Evolutionary conservation across 352 stramenopile genomes (phyloP).

Genomic region (Globisporangium abappressorium): DNA sequence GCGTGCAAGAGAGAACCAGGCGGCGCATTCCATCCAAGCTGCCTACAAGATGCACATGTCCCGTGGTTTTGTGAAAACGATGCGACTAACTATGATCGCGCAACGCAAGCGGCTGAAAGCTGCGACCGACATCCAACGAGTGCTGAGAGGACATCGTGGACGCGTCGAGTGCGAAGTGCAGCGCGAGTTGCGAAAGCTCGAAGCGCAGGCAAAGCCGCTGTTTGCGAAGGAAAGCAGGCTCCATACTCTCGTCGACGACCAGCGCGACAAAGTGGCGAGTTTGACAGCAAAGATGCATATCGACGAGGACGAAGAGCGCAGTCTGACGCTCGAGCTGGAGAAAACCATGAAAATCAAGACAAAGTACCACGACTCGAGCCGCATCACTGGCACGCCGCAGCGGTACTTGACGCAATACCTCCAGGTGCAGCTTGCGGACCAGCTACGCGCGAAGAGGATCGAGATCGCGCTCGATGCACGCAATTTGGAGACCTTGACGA

Average conservation of each 20-base stretch:
- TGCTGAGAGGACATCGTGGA: slow-evolving; percentile 80
- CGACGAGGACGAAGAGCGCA: slow-evolving; percentile 54
- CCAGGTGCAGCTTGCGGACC: slow-evolving; percentile 86
- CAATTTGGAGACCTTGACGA: slow-evolving; percentile 54
- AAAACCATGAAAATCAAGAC: slow-evolving; percentile 85
- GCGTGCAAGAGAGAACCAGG: slow-evolving; percentile 49
- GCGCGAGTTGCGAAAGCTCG: slow-evolving; percentile 68
- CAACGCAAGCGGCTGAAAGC: slow-evolving; percentile 41
- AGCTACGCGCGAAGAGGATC: slow-evolving; percentile 70
- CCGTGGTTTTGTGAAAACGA: slow-evolving; percentile 57
- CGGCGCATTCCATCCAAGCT: slow-evolving; percentile 54
- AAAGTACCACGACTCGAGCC: slow-evolving; percentile 83
- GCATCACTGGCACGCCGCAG: slow-evolving; percentile 86
- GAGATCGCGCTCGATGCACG: slow-evolving; percentile 54
- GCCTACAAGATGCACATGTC: slow-evolving; percentile 63
- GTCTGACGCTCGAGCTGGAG: slow-evolving; percentile 65
- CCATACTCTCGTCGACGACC: slow-evolving; percentile 36
- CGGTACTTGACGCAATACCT: slow-evolving; percentile 93
- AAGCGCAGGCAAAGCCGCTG: slow-evolving; percentile 69
- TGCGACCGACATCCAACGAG: slow-evolving; percentile 65
- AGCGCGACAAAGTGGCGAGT: slow-evolving; percentile 46
- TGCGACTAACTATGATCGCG: slow-evolving; percentile 44
- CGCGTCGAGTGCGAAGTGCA: slow-evolving; percentile 66
- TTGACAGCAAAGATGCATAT: slow-evolving; percentile 32
- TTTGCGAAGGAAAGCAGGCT: slow-evolving; percentile 56